These are phyloP conservation scores for Penicillium sp. DNA, from an alignment of 2,329 filamentous ascomycete species.

Conservation along the genomic window DNA sequence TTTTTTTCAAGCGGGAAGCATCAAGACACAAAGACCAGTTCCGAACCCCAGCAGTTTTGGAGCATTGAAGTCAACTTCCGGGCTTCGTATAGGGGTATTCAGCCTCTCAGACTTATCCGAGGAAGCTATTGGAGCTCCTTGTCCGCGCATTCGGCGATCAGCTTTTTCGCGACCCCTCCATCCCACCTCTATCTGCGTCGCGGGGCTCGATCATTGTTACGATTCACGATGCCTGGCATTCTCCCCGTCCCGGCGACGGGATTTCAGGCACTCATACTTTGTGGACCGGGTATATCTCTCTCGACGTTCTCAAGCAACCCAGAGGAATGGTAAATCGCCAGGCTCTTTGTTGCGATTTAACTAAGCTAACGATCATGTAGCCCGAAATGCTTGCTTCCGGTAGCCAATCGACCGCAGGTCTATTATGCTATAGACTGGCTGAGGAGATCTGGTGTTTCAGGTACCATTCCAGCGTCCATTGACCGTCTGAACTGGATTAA, in stretches of 20 bases:
- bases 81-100: no score
- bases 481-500: neutral
- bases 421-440: conserved; percentile 51
- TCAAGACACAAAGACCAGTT: neutral
- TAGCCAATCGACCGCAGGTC: conserved; percentile 52
- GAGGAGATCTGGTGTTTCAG: conserved; percentile 49
- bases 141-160: neutral
- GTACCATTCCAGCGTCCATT: conserved; percentile 28
- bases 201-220: neutral
- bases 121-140: no score
- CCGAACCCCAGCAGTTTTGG: neutral
- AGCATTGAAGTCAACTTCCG: neutral
- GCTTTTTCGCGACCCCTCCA: neutral
- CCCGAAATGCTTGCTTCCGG: conserved; percentile 43
- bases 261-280: conserved; percentile 49
- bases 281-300: conserved; percentile 46
- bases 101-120: no score
- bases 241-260: conserved; percentile 56
- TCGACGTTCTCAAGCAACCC: conserved; percentile 52
- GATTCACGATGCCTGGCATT: conserved; percentile 32
- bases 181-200: neutral
- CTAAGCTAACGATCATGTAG: no score
- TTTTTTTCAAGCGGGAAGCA: conserved; percentile 12
- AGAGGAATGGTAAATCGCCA: no score
- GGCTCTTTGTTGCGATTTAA: no score